Evolutionary conservation across 1,139 yeast species (phyloP), one percentile per base, ranked within the genome.

Genomic region (Trichomonascaceae sp.): DNA sequence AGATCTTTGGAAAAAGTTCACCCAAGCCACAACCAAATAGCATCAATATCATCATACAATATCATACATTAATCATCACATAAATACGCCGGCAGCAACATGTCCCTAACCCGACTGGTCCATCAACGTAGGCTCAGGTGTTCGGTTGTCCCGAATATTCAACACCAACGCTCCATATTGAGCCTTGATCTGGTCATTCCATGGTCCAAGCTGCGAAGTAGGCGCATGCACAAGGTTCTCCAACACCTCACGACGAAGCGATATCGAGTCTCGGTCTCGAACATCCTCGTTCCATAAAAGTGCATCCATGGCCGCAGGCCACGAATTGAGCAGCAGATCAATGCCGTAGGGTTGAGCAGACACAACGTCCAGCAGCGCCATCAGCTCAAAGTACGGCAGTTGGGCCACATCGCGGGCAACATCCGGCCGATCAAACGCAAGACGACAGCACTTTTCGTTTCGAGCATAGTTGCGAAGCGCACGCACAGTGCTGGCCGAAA

Each of bases 1-100:
- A 25, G 48, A 49, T 5, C 40, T 51, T 18, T 51, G 55, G 55
- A 36, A 42, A 17, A n/a, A n/a, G n/a, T n/a, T n/a, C n/a, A 30
- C 43, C 13, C 50, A 50, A 31, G 39, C 29, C 32, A 38, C 33
- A 36, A 38, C 20, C 22, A 27, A 27, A 27, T 33, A 32, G 35
- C 28, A 32, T 18, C 17, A 26, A 33, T 16, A 29, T 22, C 13
- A 17, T 13, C 6, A 20, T 16, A 18, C 2, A 6, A 27, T 16
- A 25, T 17, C 5, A 26, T 27, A 27, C 26, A 16, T 26, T 16
- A 8, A n/a, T n/a, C 14, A n/a, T 27, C 16, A 23, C 22, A n/a
- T 11, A 14, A 27, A 13, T 15, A 11, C 18, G 5, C 8, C 11
- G 14, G 16, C 16, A 27, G 6, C 4, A 4, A 22, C 9, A 13